Percentiles rank a stretch among this genome's conserved stretches.
Conservation (phyloP, 148 eudicot genomes). For the Diospyros lotus region DNA sequence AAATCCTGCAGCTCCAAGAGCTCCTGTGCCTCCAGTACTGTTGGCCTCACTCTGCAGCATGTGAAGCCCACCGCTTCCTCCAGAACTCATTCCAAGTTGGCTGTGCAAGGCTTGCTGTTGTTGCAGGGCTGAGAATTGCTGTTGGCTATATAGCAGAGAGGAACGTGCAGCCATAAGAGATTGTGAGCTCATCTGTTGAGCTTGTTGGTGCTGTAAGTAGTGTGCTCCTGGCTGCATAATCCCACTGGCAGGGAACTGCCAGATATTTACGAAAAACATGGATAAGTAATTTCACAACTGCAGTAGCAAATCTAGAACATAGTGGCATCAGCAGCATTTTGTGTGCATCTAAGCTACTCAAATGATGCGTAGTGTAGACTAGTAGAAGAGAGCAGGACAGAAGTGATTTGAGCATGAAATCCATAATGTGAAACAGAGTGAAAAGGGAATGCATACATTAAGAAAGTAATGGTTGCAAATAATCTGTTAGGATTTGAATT, state of each 20-base stretch:
- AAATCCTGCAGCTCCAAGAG: constrained; percentile 37
- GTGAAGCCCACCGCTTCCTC: constrained; percentile 53
- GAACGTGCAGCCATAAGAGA: constrained; percentile 89
- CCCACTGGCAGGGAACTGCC: constrained; percentile 47
- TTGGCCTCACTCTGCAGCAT: constrained; percentile 72
- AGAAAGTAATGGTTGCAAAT: background rate
- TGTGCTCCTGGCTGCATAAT: constrained; percentile 61
- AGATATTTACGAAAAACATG: background rate
- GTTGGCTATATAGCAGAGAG: constrained; percentile 81
- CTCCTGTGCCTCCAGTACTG: constrained; percentile 22
- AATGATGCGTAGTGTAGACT: background rate
- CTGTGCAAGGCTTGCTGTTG: constrained; percentile 64
- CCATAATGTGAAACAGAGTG: background rate
- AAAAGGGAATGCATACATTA: background rate
- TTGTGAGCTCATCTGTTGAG: constrained; percentile 72
- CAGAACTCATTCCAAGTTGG: constrained; percentile 70
- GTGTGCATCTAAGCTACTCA: background rate
- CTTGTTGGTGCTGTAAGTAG: constrained; percentile 80
- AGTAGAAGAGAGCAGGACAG: background rate
- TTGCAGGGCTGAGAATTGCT: constrained; percentile 71
- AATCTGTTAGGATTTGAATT: too few species aligned
- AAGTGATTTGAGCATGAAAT: too few species aligned
- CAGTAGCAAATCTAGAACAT: background rate
- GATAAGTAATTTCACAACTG: background rate
- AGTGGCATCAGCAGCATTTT: background rate